These are phyloP conservation scores for Botryotinia convoluta DNA, from an alignment of 2,329 filamentous ascomycete genomes.

Conservation along the genomic window DNA sequence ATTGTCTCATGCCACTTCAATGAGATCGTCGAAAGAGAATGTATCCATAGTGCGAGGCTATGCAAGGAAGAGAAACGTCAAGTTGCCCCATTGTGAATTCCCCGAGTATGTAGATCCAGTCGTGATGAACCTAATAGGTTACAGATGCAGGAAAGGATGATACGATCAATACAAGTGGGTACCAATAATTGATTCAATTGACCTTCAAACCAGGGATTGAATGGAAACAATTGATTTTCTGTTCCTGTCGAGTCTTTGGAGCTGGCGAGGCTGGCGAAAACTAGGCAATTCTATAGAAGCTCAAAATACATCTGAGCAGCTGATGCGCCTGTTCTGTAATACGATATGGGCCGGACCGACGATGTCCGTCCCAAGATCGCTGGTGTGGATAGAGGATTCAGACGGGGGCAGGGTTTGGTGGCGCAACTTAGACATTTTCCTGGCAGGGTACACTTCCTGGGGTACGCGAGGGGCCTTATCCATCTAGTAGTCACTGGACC, in stretches of 20 bases:
- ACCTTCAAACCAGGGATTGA: neutral
- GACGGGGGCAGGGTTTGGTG: conserved; percentile 25
- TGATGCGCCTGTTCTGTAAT: conserved; percentile 24
- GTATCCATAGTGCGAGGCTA: conserved; percentile 22
- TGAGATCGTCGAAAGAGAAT: conserved; percentile 31
- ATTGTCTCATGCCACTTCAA: conserved; percentile 23
- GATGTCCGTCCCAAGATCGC: conserved; percentile 14
- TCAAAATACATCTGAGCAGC: conserved; percentile 26
- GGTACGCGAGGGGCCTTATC: neutral
- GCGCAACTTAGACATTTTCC: conserved; percentile 23
- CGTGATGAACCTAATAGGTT: conserved; percentile 24
- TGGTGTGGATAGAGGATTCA: conserved; percentile 9
- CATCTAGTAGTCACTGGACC: conserved; percentile 14
- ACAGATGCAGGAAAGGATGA: conserved; percentile 26
- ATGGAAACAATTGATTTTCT: neutral
- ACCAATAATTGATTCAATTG: neutral
- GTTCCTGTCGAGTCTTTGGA: conserved; percentile 12
- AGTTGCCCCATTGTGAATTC: conserved; percentile 18
- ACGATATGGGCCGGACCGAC: conserved; percentile 29
- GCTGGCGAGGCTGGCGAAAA: conserved; percentile 24
- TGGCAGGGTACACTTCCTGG: conserved; percentile 9
- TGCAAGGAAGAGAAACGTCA: conserved; percentile 28
- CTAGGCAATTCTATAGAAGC: conserved; percentile 16
- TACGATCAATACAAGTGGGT: conserved; percentile 27
- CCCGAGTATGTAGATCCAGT: conserved; percentile 26